A percentile compares a stretch with the other conserved stretches of the same genome.
These are phyloP conservation scores for Crepidotus variabilis DNA, from an alignment of 768 basidiomycete genomes.

Conservation along the genomic window DNA sequence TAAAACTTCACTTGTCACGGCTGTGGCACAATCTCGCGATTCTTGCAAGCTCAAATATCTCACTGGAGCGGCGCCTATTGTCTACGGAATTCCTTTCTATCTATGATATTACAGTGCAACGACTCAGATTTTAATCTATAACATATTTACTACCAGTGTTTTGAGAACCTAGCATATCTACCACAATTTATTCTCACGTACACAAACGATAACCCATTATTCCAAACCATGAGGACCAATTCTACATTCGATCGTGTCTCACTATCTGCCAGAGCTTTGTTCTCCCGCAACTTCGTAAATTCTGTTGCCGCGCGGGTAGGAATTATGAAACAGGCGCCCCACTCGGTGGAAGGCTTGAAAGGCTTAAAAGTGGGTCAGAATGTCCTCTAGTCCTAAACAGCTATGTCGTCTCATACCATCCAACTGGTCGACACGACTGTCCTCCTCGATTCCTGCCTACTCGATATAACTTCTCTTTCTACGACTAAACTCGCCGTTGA, in stretches of 20 bases:
- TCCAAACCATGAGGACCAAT: not conserved
- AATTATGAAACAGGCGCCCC: too few relatives aligned
- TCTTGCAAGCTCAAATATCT: constrained; percentile 88
- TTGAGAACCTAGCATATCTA: not conserved
- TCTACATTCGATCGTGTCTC: too few relatives aligned
- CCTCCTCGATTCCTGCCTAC: constrained; percentile 12
- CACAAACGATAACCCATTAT: not conserved
- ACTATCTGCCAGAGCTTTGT: too few relatives aligned
- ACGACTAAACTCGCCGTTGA: constrained; percentile 26
- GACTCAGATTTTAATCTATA: not conserved
- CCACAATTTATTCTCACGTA: not conserved
- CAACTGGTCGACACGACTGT: constrained; percentile 13
- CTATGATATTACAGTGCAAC: constrained; percentile 24
- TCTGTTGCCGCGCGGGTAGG: too few relatives aligned
- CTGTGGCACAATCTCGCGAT: constrained; percentile 76
- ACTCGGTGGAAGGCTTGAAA: too few relatives aligned
- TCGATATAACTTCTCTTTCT: constrained; percentile 5
- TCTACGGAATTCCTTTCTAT: constrained; percentile 95
- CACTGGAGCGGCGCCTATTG: constrained; percentile 92
- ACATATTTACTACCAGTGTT: not conserved
- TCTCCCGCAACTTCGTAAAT: too few relatives aligned
- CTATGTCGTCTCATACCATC: not conserved
- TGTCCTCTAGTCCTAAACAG: not conserved
- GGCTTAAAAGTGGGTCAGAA: too few relatives aligned
- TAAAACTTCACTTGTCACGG: constrained; percentile 56